Evolutionary conservation across 208 protist species (phyloP).

Genomic region (Trichomonas tenax): DNA sequence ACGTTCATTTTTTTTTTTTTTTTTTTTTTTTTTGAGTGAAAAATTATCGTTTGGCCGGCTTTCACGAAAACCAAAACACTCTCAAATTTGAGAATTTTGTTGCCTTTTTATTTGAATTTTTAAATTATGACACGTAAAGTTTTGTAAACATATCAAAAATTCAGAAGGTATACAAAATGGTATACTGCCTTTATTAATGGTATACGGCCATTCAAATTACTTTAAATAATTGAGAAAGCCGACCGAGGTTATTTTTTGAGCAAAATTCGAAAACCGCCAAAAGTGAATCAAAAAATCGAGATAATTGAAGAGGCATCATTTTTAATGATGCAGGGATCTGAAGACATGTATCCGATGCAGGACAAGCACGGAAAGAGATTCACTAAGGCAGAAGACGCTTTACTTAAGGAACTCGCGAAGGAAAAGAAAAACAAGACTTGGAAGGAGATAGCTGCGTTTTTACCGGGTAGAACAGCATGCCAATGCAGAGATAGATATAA

Average conservation of each 20-base stretch:
- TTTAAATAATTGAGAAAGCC: not conserved
- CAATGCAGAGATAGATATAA: not conserved
- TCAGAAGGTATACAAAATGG: too few relatives aligned
- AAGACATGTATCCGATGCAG: not conserved
- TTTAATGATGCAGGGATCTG: not conserved
- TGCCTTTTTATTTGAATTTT: too few relatives aligned
- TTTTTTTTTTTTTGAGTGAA: too few relatives aligned
- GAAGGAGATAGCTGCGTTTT: not conserved
- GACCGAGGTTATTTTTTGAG: not conserved
- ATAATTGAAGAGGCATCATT: not conserved
- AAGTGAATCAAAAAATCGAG: not conserved
- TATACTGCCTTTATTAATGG: too few relatives aligned
- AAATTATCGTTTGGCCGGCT: too few relatives aligned
- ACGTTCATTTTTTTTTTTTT: too few relatives aligned
- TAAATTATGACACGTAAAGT: too few relatives aligned
- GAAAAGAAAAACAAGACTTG: not conserved
- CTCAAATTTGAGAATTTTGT: too few relatives aligned
- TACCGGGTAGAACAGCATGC: not conserved
- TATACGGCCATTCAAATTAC: too few relatives aligned
- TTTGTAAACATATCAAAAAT: too few relatives aligned
- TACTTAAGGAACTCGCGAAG: not conserved
- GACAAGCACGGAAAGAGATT: not conserved
- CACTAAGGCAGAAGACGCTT: not conserved
- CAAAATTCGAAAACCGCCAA: not conserved
- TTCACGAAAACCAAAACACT: too few relatives aligned